Percentiles rank a stretch among this genome's conserved stretches.
phyloP scores from a whole-genome alignment of 2,329 filamentous ascomycete species.

The Canariomyces notabilis region DNA sequence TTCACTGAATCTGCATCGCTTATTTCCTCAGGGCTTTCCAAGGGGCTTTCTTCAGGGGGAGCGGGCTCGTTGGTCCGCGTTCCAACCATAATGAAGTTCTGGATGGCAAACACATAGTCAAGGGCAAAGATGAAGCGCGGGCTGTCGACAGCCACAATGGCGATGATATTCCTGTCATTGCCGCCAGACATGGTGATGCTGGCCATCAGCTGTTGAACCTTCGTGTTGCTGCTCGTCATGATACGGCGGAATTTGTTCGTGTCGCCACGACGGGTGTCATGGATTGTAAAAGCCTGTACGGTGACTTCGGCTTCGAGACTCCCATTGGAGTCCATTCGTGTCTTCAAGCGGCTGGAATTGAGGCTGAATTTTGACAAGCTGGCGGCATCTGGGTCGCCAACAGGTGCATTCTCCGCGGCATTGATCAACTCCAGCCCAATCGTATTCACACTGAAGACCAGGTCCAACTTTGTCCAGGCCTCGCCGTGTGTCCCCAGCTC shows the following conservation, averaged over 20 bases:
- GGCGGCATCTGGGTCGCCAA: constrained; percentile 70
- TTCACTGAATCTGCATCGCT: constrained; percentile 55
- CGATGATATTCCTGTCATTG: constrained; percentile 74
- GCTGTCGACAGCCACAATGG: constrained; percentile 90
- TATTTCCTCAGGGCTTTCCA: constrained; percentile 52
- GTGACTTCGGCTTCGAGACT: constrained; percentile 89
- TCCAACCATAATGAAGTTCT: constrained; percentile 73
- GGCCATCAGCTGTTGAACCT: constrained; percentile 97
- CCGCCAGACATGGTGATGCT: constrained; percentile 89
- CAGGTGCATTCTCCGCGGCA: constrained; percentile 67
- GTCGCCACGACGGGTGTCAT: constrained; percentile 82
- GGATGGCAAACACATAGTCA: constrained; percentile 89
- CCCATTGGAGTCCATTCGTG: constrained; percentile 86
- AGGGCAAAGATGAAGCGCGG: constrained; percentile 91
- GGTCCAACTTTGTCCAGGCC: constrained; percentile 87
- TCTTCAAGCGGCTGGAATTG: constrained; percentile 86
- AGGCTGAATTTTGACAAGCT: constrained; percentile 92
- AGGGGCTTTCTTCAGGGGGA: constrained; percentile 47
- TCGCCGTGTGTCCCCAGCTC: constrained; percentile 65
- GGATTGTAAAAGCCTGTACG: constrained; percentile 90
- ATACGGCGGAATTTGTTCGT: constrained; percentile 97
- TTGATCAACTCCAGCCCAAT: constrained; percentile 84
- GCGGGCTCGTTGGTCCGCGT: constrained; percentile 58
- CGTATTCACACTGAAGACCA: constrained; percentile 83
- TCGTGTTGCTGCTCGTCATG: constrained; percentile 94